Percentiles rank a stretch among this genome's conserved stretches.
Conservation (phyloP, 768 basidiomycete species). For the Cystobasidium onofrii region DNA sequence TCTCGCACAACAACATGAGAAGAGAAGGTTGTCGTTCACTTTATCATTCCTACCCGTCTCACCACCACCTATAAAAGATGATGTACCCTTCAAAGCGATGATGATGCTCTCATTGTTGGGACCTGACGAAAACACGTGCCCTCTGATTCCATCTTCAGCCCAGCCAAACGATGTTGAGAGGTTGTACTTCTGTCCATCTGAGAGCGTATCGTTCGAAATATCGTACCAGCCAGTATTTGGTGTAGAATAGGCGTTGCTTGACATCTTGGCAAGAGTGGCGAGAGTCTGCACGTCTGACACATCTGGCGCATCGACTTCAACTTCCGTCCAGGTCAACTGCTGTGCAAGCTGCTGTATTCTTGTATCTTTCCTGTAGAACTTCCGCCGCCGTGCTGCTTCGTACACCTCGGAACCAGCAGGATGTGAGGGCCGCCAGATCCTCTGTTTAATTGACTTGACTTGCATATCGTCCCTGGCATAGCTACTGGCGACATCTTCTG, state of each 20-base stretch:
- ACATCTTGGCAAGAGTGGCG: constrained; percentile 76
- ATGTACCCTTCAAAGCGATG: constrained; percentile 88
- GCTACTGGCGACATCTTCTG: neutral
- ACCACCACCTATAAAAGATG: constrained; percentile 49
- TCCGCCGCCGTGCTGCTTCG: constrained; percentile 20
- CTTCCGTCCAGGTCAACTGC: constrained; percentile 17
- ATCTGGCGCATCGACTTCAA: constrained; percentile 61
- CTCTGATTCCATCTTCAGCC: constrained; percentile 85
- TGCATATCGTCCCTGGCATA: neutral
- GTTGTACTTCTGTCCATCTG: constrained; percentile 52
- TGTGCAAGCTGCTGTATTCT: neutral
- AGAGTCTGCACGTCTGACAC: constrained; percentile 64
- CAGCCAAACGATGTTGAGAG: constrained; percentile 69
- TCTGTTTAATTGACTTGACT: neutral
- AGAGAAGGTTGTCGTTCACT: constrained; percentile 86
- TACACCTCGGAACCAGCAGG: constrained; percentile 20
- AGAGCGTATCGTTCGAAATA: constrained; percentile 19
- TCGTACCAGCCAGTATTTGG: constrained; percentile 64
- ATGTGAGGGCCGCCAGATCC: constrained; percentile 24
- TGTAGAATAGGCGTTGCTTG: constrained; percentile 66
- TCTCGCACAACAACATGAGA: constrained; percentile 88
- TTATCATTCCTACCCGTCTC: constrained; percentile 76
- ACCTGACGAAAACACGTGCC: constrained; percentile 75
- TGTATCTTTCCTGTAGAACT: neutral
- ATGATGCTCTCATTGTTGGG: constrained; percentile 76